These are phyloP conservation scores for Cryphonectria nitschkei DNA, from an alignment of 2,329 filamentous ascomycete species.

Conservation along the genomic window DNA sequence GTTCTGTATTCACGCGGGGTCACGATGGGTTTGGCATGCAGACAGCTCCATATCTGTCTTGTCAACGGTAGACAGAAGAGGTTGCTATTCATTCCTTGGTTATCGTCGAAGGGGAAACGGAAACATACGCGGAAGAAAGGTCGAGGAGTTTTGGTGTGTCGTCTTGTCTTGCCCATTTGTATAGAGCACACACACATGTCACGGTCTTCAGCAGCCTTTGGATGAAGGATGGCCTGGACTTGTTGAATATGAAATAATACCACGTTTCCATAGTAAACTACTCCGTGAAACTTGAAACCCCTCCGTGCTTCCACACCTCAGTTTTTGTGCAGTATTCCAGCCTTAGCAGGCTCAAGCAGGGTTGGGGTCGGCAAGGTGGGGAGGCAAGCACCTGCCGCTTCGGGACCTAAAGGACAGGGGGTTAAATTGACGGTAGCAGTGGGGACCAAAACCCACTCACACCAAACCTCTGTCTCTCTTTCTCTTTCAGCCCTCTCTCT, in stretches of 20 bases:
- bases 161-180: constrained; percentile 16
- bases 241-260: constrained; percentile 5
- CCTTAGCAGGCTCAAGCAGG: not conserved
- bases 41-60: not conserved
- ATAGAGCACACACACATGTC: constrained; percentile 12
- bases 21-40: not conserved
- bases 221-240: not conserved
- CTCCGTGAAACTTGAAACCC: not conserved
- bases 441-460: not conserved
- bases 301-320: not conserved
- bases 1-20: not conserved
- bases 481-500: not conserved
- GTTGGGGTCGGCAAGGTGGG: not conserved
- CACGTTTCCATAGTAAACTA: not conserved
- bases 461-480: not conserved
- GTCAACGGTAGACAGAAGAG: not conserved
- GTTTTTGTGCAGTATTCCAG: not conserved
- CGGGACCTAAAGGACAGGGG: constrained; percentile 19
- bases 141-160: constrained; percentile 2
- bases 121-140: not conserved
- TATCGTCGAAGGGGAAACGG: not conserved
- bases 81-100: not conserved
- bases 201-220: not conserved
- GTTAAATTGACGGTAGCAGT: constrained; percentile 27
- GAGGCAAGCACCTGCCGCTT: not conserved